Evolutionary conservation across 2,329 filamentous ascomycete species (phyloP).

Genomic region (Paecilomyces formosus): DNA sequence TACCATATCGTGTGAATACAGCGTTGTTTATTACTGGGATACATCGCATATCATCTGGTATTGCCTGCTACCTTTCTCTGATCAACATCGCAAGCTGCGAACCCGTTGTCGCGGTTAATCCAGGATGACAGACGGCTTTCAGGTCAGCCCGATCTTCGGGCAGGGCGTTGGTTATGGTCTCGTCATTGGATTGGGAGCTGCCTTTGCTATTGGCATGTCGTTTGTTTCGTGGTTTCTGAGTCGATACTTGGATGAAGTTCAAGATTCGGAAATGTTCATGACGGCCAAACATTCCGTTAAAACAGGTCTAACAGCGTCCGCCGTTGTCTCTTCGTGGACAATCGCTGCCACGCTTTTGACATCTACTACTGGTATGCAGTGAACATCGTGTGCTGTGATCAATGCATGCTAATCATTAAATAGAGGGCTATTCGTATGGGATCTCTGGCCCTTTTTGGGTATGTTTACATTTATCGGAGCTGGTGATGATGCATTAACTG

Average conservation of each 20-base stretch:
- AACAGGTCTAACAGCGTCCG: conserved; percentile 36
- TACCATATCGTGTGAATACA: background rate
- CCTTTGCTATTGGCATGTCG: conserved; percentile 1
- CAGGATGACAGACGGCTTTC: background rate
- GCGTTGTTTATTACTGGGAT: background rate
- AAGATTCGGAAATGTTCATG: conserved; percentile 15
- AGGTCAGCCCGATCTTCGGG: background rate
- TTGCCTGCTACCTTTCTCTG: background rate
- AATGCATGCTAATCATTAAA: background rate
- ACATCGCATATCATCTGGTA: background rate
- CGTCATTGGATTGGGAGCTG: background rate
- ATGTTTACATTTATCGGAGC: background rate
- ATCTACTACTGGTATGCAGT: conserved; percentile 20
- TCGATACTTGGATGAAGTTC: conserved; percentile 6
- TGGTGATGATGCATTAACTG: background rate
- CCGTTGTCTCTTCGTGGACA: conserved; percentile 41
- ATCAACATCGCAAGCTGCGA: background rate
- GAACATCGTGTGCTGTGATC: background rate
- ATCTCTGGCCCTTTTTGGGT: conserved; percentile 13
- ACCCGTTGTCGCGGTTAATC: background rate
- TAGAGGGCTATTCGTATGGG: conserved; percentile 27
- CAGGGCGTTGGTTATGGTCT: conserved; percentile 1
- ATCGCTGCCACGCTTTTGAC: conserved; percentile 37
- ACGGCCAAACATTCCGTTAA: conserved; percentile 16
- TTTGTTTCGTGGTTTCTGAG: conserved; percentile 1